A percentile compares a stretch with the other conserved stretches of the same genome.
Evolutionary conservation across 2,329 filamentous ascomycete species (phyloP).

Genomic region (Aspergillus pseudonomiae): DNA sequence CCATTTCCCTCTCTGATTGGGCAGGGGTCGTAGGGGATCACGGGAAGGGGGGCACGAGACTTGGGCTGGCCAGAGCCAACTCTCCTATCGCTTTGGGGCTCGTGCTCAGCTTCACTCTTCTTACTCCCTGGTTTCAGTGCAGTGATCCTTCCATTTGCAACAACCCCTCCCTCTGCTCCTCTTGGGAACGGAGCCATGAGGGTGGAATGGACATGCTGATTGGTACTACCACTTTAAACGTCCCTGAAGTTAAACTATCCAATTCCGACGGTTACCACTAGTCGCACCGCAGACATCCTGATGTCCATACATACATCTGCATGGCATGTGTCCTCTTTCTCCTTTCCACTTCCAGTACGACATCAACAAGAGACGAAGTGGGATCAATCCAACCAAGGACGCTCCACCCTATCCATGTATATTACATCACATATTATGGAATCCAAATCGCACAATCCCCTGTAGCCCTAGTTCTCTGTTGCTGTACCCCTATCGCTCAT

Average conservation of each 20-base stretch:
- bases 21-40: conserved; percentile 17
- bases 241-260: not conserved
- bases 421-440: not conserved
- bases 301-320: not conserved
- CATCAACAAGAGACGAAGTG: not conserved
- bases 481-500: not conserved
- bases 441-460: not conserved
- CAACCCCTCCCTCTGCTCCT: not conserved
- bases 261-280: not conserved
- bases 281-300: not conserved
- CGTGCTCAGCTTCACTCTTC: conserved; percentile 21
- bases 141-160: not conserved
- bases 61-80: conserved; percentile 20
- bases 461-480: not conserved
- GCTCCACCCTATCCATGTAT: not conserved
- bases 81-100: conserved; percentile 27
- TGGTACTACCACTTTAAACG: conserved; percentile 7
- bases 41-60: conserved; percentile 30
- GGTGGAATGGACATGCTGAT: conserved; percentile 8
- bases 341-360: not conserved
- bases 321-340: conserved; percentile 1
- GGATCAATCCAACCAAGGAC: not conserved
- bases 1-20: conserved; percentile 31
- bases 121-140: conserved; percentile 12
- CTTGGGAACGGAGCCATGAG: conserved; percentile 9